Conservation (phyloP, 1,139 yeast species). For the Lipomyces yarrowii region DNA sequence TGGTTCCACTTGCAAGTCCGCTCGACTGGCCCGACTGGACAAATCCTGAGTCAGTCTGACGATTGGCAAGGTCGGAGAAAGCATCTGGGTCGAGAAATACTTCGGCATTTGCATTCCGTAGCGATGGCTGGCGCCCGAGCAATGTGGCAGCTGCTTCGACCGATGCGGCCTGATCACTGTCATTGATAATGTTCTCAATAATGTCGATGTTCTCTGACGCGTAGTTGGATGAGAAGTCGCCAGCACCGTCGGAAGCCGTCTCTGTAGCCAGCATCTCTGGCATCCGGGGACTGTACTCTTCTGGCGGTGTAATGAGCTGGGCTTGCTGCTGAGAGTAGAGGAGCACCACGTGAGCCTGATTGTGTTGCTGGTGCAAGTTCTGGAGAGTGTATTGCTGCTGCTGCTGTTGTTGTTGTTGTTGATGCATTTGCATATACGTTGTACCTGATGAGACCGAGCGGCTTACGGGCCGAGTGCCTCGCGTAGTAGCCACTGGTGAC, state of each 20-base stretch:
- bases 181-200: constrained; percentile 23
- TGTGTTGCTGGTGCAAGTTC: neutral
- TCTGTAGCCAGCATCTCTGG: neutral
- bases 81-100: constrained; percentile 25
- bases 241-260: neutral
- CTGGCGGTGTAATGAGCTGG: constrained; percentile 27
- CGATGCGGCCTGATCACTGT: constrained; percentile 20
- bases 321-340: neutral
- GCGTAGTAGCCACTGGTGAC: neutral
- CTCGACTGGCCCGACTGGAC: neutral
- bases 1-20: constrained; percentile 3
- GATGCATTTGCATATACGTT: neutral
- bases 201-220: constrained; percentile 10
- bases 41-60: neutral
- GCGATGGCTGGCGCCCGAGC: constrained; percentile 16
- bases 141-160: constrained; percentile 27
- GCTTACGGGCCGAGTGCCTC: constrained; percentile 14
- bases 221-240: neutral
- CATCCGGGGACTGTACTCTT: constrained; percentile 15
- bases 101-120: constrained; percentile 6
- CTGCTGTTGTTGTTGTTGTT: constrained; percentile 5
- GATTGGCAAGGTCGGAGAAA: constrained; percentile 15
- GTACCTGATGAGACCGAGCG: constrained; percentile 9
- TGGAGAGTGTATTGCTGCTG: constrained; percentile 9
- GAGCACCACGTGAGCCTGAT: neutral